A percentile compares a stretch with the other conserved stretches of the same genome.
Evolutionary conservation across 177 flowering plant species (phyloP).

Genomic region (Vitis hybrid): DNA sequence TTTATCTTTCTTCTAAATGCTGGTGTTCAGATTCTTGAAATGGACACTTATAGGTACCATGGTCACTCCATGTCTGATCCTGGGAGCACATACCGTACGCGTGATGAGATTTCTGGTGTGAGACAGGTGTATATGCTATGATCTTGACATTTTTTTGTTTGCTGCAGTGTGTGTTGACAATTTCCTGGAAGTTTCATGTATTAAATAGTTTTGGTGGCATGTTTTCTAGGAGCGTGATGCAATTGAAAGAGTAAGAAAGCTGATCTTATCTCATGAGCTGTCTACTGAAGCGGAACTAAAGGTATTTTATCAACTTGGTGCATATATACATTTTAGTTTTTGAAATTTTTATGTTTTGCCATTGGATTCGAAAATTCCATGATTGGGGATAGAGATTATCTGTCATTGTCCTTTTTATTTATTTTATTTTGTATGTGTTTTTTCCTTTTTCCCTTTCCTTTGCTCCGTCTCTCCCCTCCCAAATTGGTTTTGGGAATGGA

Average conservation of each 20-base stretch:
- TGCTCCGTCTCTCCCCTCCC: too few relatives aligned
- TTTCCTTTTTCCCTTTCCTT: too few relatives aligned
- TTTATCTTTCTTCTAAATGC: neutral
- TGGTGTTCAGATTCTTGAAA: slow-evolving; percentile 83
- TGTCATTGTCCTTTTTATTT: neutral
- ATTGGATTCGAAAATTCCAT: neutral
- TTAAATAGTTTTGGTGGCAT: neutral
- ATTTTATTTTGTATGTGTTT: neutral
- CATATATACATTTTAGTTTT: neutral
- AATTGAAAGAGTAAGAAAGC: slow-evolving; percentile 81
- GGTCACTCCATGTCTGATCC: slow-evolving; percentile 98
- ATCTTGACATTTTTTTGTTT: neutral
- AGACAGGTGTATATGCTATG: slow-evolving; percentile 60
- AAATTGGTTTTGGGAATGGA: too few relatives aligned
- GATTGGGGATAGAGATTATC: neutral
- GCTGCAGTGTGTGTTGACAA: neutral
- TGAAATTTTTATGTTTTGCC: neutral
- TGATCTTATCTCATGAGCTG: slow-evolving; percentile 81
- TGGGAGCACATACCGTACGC: slow-evolving; percentile 88
- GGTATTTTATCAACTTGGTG: slow-evolving; percentile 36
- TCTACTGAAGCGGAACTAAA: slow-evolving; percentile 87
- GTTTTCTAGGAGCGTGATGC: slow-evolving; percentile 90
- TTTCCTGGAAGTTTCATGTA: neutral
- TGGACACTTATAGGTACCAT: slow-evolving; percentile 99
- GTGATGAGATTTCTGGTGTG: slow-evolving; percentile 90